phyloP scores from a whole-genome alignment of 2,329 filamentous ascomycete genomes.

The Paramyrothecium sp. region DNA sequence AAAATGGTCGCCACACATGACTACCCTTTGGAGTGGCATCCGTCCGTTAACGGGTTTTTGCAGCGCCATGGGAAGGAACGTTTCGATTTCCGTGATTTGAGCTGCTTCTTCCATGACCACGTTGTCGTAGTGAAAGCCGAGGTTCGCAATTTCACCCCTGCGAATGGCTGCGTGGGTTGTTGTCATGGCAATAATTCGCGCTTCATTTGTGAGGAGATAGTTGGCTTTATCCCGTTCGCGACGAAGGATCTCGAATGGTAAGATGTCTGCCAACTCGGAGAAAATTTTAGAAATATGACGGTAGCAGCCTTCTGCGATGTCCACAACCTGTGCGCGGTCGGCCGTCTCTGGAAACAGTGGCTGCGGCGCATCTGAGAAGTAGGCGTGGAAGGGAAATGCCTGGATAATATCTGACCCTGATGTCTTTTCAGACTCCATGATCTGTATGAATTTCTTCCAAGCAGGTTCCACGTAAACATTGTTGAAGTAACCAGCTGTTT shows the following conservation, averaged over 20 bases:
- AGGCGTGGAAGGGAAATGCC: constrained; percentile 83
- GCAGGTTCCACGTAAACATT: constrained; percentile 84
- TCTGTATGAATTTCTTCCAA: constrained; percentile 77
- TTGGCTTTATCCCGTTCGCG: constrained; percentile 91
- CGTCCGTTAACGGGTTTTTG: constrained; percentile 76
- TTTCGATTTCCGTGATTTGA: constrained; percentile 96
- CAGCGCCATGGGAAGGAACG: constrained; percentile 91
- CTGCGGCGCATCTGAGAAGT: constrained; percentile 84
- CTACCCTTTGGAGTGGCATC: constrained; percentile 78
- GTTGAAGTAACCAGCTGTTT: constrained; percentile 97
- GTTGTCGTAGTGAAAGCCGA: constrained; percentile 98
- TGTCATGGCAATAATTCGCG: constrained; percentile 98
- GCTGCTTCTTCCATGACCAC: constrained; percentile 98
- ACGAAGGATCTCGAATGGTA: constrained; percentile 91
- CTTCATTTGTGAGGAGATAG: constrained; percentile 91
- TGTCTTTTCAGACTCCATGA: constrained; percentile 53
- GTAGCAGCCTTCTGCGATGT: constrained; percentile 82
- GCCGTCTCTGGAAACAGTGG: constrained; percentile 72
- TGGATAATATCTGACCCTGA: constrained; percentile 62
- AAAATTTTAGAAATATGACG: constrained; percentile 89
- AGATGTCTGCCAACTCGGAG: constrained; percentile 84
- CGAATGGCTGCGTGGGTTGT: constrained; percentile 97
- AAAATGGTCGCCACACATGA: constrained; percentile 91
- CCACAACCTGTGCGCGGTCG: constrained; percentile 65
- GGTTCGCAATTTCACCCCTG: constrained; percentile 79